These are phyloP conservation scores for Besnoitia besnoiti DNA, from an alignment of 169 alveolate genomes.

Conservation along the genomic window DNA sequence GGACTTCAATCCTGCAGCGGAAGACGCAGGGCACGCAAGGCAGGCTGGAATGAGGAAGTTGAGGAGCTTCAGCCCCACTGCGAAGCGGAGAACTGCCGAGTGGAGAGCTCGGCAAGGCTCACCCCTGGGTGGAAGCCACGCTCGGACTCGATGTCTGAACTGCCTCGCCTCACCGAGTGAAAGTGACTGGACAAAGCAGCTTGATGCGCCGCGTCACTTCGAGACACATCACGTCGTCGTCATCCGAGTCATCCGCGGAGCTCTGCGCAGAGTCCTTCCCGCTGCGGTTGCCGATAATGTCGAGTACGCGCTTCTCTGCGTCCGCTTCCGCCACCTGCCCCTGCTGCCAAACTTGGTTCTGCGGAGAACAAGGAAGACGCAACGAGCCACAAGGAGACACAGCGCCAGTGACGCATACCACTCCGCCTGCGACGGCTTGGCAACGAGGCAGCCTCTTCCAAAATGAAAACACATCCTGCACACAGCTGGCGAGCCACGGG, in stretches of 20 bases:
- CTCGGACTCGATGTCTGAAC: too few species aligned
- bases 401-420: too few species aligned
- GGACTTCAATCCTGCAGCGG: slow-evolving; percentile 81
- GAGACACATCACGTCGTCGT: slow-evolving; percentile 86
- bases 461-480: too few species aligned
- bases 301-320: slow-evolving; percentile 49
- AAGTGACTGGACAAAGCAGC: slow-evolving; percentile 83
- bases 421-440: too few species aligned
- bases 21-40: not conserved
- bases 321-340: slow-evolving; percentile 13
- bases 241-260: slow-evolving; percentile 65
- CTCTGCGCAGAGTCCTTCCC: slow-evolving; percentile 72
- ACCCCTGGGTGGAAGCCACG: too few species aligned
- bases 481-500: too few species aligned
- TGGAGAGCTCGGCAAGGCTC: too few species aligned
- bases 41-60: too few species aligned
- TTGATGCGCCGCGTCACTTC: slow-evolving; percentile 80
- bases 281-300: slow-evolving; percentile 22
- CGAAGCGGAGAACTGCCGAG: too few species aligned
- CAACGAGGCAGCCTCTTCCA: too few species aligned
- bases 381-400: not conserved
- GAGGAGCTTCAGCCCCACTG: too few species aligned
- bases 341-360: not conserved
- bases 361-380: not conserved
- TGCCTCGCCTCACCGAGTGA: slow-evolving; percentile 75